Evolutionary conservation across 225 moss, liverwort and hornwort species (phyloP), one percentile per base, ranked within the genome.

Genomic region (Bryoerythrophyllum caledonicum): DNA sequence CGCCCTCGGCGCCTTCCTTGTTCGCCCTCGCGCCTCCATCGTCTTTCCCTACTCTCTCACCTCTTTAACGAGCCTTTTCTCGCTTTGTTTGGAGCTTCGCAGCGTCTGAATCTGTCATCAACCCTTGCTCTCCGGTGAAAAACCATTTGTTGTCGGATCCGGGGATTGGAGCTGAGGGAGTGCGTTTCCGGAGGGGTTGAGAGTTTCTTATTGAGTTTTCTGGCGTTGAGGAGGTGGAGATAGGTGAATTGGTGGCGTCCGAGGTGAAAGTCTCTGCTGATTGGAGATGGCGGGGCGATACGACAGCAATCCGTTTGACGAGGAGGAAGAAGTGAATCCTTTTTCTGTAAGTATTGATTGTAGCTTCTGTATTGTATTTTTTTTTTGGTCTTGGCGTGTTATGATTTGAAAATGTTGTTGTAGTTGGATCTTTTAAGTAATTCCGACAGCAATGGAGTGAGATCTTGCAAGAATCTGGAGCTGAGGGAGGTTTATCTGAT

Each of bases 281-380:
- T 66, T 49, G 56, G 70, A 86, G 80, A 97, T 97, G 96, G 96
- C 94, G 82, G 94, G 92, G 15, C 91, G 94, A 26, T 97, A 94
- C 76, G 96, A 94, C 52, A 85, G 82, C 66, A 97, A 94, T 85
- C 96, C 96, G 65, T 97, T 97, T 76, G 94, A 97, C 44, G 96
- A 97, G 63, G 96, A 94, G 41, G 96, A 96, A 65, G 96, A 97
- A 75, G 96, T 97, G 82, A 94, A 97, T 64, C 96, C 96, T 26
- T 97, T 97, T 56, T 89, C 90, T 75, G 96, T 96, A 75, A 94
- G 96, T 86, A 15, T 37, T n/a, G n/a, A 65, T 60, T 72, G 62
- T 21, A 52, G 68, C 24, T 79, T 76, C 61, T 23, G 35, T 43
- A 35, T 58, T 14, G 11, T 26, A 14, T 57, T 1, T 60, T 8